Base-by-base conservation (phyloP, 2,329 filamentous ascomycete species). In the Diaporthe vexans region DNA sequence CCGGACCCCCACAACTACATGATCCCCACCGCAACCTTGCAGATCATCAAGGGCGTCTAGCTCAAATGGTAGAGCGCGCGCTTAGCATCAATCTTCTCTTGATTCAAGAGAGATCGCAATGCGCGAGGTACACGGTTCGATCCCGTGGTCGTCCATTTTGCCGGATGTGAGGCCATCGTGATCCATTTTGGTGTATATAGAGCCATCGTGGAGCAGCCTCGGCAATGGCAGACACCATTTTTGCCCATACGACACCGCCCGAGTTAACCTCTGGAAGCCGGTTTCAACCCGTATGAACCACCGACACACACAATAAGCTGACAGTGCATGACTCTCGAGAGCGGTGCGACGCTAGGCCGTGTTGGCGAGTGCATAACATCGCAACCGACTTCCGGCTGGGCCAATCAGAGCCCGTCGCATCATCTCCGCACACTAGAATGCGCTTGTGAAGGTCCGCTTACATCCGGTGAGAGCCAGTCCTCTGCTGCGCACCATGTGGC, bases 21-120 rank as follows among this genome's bases (percentile, higher is more conserved):
- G 2, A 17, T n/a, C 15, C 1, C 5, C 19, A 48, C 24, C 46
- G 9, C 9, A 11, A 51, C 9, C 15, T 3, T 19, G 17, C 7
- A 19, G 19, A 48, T 51, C 21, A 1, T 5, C 43, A 65, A 35
- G 61, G 61, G 61, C 61, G 61, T 51, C 61, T 65, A 65, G 61
- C 61, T 65, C 61, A 65, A 65, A 65, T 65, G 61, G 61, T 65
- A 65, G 61, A 65, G 61, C 59, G 59, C 59, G 59, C 59, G 59
- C 59, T 63, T 63, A 63, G 59, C 59, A 63, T 33, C 5, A 29
- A 19, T 63, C 17, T 51, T 51, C 46, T 63, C 58, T 61, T 8
- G 35, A 37, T 9, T 46, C 6, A 3, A 24, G 21, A 19, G 43
- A 7, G 29, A 17, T 52, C 3, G 0, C 21, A 46, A 19, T 52